Percentiles rank a stretch among this genome's conserved stretches.
Conservation (phyloP, 306 rosid species). For the Neltuma alba region DNA sequence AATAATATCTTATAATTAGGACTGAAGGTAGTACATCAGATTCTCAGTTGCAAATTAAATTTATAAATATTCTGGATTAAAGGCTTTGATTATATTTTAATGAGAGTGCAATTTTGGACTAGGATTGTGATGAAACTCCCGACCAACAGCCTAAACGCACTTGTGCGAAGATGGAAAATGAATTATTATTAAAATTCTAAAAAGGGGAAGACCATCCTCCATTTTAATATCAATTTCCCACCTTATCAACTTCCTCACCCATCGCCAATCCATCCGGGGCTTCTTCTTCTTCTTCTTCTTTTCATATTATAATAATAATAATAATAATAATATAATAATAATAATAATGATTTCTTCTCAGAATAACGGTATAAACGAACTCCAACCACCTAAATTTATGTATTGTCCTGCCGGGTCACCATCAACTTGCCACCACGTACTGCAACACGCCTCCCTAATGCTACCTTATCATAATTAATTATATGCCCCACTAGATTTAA, state of each 20-base stretch:
- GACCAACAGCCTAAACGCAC: not conserved
- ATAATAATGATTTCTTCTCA: not conserved
- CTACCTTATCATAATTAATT: not conserved
- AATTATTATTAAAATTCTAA: not conserved
- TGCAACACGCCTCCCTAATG: not conserved
- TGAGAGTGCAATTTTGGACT: not conserved
- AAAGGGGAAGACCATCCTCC: not conserved
- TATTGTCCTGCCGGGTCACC: not conserved
- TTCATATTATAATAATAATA: not conserved
- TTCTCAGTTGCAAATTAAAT: not conserved
- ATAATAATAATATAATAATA: too few species aligned
- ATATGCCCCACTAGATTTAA: not conserved
- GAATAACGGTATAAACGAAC: constrained; percentile 32
- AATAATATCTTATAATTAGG: too few species aligned
- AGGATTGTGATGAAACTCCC: not conserved
- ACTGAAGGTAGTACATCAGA: too few species aligned
- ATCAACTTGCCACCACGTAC: not conserved
- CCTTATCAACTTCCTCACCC: not conserved
- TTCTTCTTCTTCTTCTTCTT: not conserved
- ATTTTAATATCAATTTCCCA: not conserved
- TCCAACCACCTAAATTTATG: not conserved
- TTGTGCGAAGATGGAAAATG: not conserved
- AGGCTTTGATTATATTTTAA: not conserved
- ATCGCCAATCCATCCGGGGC: not conserved
- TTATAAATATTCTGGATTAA: not conserved